Evolutionary conservation across 768 basidiomycete species (phyloP).

Genomic region (Suillus paluster): DNA sequence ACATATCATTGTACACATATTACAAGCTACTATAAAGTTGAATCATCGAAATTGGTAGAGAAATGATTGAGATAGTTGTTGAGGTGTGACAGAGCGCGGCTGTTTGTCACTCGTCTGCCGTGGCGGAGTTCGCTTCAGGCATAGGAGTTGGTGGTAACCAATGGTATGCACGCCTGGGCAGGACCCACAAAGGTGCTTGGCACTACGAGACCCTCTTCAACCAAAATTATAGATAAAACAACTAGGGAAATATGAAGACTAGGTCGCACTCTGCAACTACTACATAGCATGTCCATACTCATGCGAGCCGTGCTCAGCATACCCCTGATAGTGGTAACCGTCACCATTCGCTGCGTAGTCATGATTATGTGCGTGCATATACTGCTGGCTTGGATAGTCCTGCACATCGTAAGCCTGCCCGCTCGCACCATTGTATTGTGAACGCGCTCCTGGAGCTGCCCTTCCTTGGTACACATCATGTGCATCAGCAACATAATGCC

Average conservation of each 20-base stretch:
- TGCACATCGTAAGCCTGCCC: constrained; percentile 45
- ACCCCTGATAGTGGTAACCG: constrained; percentile 35
- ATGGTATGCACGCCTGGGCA: too few relatives aligned
- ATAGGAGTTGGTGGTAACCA: too few relatives aligned
- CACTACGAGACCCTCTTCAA: not conserved
- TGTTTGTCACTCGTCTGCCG: too few relatives aligned
- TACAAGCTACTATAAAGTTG: too few relatives aligned
- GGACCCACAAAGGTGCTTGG: not conserved
- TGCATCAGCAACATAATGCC: constrained; percentile 46
- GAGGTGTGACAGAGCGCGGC: too few relatives aligned
- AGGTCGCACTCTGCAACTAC: constrained; percentile 4
- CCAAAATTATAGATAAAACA: constrained; percentile 32
- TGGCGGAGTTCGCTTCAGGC: too few relatives aligned
- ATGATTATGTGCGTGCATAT: constrained; percentile 27
- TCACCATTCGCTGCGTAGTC: constrained; percentile 35
- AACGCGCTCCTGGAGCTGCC: constrained; percentile 39
- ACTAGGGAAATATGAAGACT: constrained; percentile 9
- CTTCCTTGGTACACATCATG: constrained; percentile 62
- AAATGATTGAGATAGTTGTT: too few relatives aligned
- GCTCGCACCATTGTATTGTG: constrained; percentile 34
- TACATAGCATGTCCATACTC: constrained; percentile 40
- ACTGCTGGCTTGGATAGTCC: constrained; percentile 38
- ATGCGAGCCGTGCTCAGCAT: constrained; percentile 30
- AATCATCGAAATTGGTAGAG: too few relatives aligned
- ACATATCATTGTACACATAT: too few relatives aligned